phyloP scores from a whole-genome alignment of 306 rosid species.

The Medicago arabica region DNA sequence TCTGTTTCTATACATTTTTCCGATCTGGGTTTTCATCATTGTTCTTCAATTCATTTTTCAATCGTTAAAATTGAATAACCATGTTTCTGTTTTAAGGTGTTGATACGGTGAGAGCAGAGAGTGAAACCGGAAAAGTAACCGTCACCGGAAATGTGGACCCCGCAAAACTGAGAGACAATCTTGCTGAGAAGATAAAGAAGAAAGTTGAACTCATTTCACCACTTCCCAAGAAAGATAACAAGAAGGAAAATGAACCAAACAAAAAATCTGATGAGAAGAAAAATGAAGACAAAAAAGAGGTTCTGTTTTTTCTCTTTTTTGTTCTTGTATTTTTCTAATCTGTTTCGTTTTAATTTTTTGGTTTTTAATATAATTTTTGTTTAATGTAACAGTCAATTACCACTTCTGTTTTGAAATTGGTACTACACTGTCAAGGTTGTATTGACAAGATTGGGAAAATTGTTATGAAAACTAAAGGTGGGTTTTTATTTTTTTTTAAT shows the following conservation, averaged over 20 bases:
- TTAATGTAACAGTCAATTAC: constrained; percentile 41
- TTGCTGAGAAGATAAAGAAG: constrained; percentile 69
- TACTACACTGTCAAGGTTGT: constrained; percentile 86
- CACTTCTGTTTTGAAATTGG: constrained; percentile 77
- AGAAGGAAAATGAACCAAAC: constrained; percentile 39
- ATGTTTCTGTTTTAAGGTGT: constrained; percentile 55
- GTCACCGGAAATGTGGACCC: constrained; percentile 80
- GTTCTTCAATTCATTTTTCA: background rate
- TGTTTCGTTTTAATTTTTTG: background rate
- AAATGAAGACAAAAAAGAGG: constrained; percentile 62
- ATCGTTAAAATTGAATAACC: background rate
- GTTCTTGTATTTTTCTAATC: background rate
- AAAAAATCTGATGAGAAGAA: constrained; percentile 51
- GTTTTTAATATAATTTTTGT: background rate
- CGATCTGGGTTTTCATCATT: background rate
- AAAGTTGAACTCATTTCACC: constrained; percentile 86
- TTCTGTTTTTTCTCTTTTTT: constrained; percentile 8
- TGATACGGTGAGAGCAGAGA: constrained; percentile 62
- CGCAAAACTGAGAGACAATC: constrained; percentile 53
- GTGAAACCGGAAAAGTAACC: constrained; percentile 63
- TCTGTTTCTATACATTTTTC: background rate
- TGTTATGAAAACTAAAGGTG: constrained; percentile 75
- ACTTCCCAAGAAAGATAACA: constrained; percentile 67
- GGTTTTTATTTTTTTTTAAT: background rate
- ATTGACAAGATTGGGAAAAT: constrained; percentile 55